phyloP scores from a whole-genome alignment of 1,284 basidiomycete genomes.

The Cryptococcus sp. region DNA sequence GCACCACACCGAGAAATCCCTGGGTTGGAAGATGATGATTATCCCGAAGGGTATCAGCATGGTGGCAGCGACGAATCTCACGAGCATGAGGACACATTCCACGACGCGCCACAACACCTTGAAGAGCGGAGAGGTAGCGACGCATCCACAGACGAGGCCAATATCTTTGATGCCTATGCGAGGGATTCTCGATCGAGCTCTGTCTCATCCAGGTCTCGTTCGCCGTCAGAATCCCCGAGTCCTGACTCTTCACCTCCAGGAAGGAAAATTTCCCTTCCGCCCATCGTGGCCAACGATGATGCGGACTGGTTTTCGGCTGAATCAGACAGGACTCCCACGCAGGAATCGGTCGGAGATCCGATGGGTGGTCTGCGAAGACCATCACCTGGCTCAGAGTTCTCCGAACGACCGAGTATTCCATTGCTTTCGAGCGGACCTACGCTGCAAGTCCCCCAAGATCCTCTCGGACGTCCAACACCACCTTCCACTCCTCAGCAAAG shows the following conservation, averaged over 20 bases:
- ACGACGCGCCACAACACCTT: conserved; percentile 35
- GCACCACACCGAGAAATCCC: conserved; percentile 29
- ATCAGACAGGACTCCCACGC: conserved; percentile 46
- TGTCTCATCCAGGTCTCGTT: conserved; percentile 55
- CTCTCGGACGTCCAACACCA: conserved; percentile 9
- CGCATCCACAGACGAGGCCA: conserved; percentile 73
- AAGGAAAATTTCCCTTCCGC: conserved; percentile 29
- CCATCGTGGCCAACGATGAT: conserved; percentile 11
- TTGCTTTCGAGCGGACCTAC: conserved; percentile 16
- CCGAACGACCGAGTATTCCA: conserved; percentile 17
- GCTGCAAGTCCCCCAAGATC: conserved; percentile 21
- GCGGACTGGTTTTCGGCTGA: conserved; percentile 36
- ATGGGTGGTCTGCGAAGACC: conserved; percentile 23
- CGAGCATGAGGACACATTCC: conserved; percentile 26
- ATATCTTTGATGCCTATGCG: conserved; percentile 81
- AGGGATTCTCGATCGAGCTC: conserved; percentile 38
- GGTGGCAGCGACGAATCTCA: conserved; percentile 29
- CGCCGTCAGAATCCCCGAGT: conserved; percentile 38
- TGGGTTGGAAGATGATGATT: conserved; percentile 32
- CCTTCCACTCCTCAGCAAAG: conserved; percentile 20
- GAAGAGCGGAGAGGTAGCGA: conserved; percentile 51
- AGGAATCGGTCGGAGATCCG: conserved; percentile 40
- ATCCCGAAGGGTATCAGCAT: conserved; percentile 23
- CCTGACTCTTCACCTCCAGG: conserved; percentile 36
- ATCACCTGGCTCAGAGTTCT: conserved; percentile 21